phyloP scores from a whole-genome alignment of 2,329 filamentous ascomycete species.

The Verticillium albo-atrum region DNA sequence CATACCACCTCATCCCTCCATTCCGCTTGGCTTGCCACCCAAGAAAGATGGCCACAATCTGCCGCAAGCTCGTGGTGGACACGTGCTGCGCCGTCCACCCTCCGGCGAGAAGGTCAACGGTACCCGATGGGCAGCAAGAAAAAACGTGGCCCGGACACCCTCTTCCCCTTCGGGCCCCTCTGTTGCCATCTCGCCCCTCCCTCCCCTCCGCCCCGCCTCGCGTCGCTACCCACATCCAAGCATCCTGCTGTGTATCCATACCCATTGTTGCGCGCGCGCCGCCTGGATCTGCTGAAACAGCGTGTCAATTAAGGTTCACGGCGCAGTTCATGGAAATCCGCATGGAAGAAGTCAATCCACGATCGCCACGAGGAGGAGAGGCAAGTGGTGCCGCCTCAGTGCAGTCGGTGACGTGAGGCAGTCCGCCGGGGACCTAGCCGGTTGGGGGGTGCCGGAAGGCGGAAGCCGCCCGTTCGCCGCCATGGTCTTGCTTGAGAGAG shows the following conservation, averaged over 20 bases:
- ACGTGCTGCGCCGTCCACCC: not conserved
- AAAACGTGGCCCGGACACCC: not conserved
- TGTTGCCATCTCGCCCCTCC: not conserved
- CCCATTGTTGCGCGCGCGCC: not conserved
- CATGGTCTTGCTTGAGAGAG: not conserved
- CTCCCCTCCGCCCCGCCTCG: not conserved
- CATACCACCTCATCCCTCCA: not conserved
- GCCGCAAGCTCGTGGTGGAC: not conserved
- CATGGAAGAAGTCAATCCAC: not conserved
- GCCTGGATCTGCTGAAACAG: not conserved
- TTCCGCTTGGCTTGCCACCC: not conserved
- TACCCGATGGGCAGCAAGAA: not conserved
- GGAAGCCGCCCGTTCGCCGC: not conserved
- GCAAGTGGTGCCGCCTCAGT: not conserved
- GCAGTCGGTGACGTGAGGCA: not conserved
- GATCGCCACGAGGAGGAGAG: not conserved
- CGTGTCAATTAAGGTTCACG: not conserved
- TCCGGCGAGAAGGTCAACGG: not conserved
- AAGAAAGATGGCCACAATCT: not conserved
- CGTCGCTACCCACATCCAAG: not conserved
- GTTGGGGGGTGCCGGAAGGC: not conserved
- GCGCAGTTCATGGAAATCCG: not conserved
- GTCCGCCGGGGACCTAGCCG: not conserved
- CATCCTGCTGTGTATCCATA: not conserved
- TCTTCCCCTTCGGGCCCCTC: not conserved